Evolutionary conservation across 345 rosid genomes (phyloP), one percentile per base, ranked within the genome.

Genomic region (Lepidium didymum): DNA sequence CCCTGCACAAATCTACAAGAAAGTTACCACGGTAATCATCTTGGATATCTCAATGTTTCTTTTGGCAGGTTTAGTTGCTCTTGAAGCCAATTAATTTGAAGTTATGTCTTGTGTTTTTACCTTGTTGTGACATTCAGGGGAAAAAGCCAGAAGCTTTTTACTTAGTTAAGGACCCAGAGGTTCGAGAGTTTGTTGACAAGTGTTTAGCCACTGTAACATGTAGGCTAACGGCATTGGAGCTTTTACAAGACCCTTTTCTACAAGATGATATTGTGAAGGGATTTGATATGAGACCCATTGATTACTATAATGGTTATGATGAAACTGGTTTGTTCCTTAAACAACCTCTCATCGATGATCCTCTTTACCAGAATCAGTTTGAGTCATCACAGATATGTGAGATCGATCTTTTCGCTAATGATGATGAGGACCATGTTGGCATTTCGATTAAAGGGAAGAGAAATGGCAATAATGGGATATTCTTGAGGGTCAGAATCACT

Each of bases 1-100:
- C 61, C 92, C 99, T 49, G 99, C 96, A 43, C 97, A 95, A 75
- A 95, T 91, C 75, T 95, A 91, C 88, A 95, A 91, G 86, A 95
- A 91, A 91, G 99, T 95, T 50, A 81, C 86, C 38, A 81, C 97
- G 61, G 99, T 94, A 87, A 86, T 45, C 51, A 67, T 53, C 15
- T 62, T 61, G 12, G 9, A 47, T 4, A 13, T n/a, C 9, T 5
- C 14, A 35, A 16, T 7, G 31, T 6, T 29, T 38, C 23, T 37
- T 21, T 25, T 9, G 12, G 12, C 16, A 7, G 37, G 12, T 35
- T 34, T 51, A 14, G 21, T 23, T 58, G 49, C 25, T 58, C 63
- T 58, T 53, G 62, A 42, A 67, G 18, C 10, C 15, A 42, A 11
- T 42, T 51, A 31, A 11, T 42, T 51, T 70, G 47, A 33, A 49